phyloP scores from a whole-genome alignment of 306 rosid genomes.

The Pterocarpus macrocarpus region DNA sequence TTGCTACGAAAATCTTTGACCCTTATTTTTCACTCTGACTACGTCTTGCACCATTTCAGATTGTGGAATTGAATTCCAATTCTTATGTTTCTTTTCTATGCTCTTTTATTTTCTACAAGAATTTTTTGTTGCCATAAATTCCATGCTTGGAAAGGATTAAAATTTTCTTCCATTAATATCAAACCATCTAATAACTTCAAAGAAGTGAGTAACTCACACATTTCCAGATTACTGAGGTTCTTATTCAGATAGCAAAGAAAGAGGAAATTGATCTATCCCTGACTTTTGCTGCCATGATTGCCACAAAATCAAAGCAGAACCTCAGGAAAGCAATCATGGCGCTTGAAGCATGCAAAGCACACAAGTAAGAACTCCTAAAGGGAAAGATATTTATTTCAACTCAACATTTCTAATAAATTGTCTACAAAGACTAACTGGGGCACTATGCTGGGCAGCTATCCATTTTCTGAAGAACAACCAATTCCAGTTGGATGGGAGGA shows the following conservation, averaged over 20 bases:
- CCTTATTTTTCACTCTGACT: conserved; percentile 2
- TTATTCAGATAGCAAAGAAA: conserved; percentile 70
- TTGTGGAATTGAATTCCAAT: background rate
- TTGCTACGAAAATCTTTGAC: conserved; percentile 11
- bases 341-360: conserved; percentile 92
- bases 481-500: conserved; percentile 91
- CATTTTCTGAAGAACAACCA: conserved; percentile 86
- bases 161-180: conserved; percentile 2
- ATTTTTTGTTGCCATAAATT: background rate
- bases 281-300: conserved; percentile 80
- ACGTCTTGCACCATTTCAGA: background rate
- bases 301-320: conserved; percentile 77
- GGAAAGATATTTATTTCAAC: background rate
- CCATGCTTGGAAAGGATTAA: background rate
- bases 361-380: conserved; percentile 62
- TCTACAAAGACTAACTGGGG: conserved; percentile 41
- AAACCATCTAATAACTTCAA: conserved; percentile 24
- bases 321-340: conserved; percentile 90
- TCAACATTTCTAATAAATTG: background rate
- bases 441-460: conserved; percentile 69
- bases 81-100: conserved; percentile 6
- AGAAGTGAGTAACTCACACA: conserved; percentile 30
- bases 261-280: conserved; percentile 75
- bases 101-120: background rate
- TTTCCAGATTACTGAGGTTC: conserved; percentile 76